Conservation (phyloP, 441 rosid species). For the Jatropha podagrica region DNA sequence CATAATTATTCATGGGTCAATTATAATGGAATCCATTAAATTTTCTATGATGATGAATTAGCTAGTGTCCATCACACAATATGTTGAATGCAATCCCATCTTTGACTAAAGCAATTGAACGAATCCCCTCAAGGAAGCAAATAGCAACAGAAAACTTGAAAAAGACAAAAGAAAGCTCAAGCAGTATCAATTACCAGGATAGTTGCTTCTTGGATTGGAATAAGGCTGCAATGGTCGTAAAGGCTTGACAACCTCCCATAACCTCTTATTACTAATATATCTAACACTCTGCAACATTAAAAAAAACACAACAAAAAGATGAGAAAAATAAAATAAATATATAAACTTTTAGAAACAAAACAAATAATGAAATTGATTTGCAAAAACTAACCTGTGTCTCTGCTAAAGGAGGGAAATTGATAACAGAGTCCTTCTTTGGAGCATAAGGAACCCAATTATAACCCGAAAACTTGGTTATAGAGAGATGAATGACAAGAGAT, state of each 20-base stretch:
- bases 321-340: neutral
- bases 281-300: conserved; percentile 42
- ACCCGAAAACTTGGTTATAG: conserved; percentile 73
- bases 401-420: conserved; percentile 49
- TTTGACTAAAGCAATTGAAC: no score
- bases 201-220: conserved; percentile 77
- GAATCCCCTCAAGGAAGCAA: neutral
- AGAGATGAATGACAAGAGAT: conserved; percentile 79
- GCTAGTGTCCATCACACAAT: no score
- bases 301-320: conserved; percentile 19
- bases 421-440: conserved; percentile 47
- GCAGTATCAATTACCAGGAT: conserved; percentile 56
- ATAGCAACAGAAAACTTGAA: neutral
- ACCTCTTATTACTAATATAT: conserved; percentile 49
- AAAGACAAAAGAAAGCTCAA: conserved; percentile 8
- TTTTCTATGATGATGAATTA: neutral
- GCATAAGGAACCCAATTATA: conserved; percentile 47
- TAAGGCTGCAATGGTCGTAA: conserved; percentile 85
- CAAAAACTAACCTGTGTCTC: conserved; percentile 43
- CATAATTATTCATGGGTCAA: neutral
- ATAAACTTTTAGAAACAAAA: conserved; percentile 12
- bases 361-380: neutral
- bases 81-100: no score
- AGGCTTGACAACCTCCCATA: conserved; percentile 83
- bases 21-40: neutral